phyloP scores from a whole-genome alignment of 805 yeast species.

The Wickerhamiella galacta region DNA sequence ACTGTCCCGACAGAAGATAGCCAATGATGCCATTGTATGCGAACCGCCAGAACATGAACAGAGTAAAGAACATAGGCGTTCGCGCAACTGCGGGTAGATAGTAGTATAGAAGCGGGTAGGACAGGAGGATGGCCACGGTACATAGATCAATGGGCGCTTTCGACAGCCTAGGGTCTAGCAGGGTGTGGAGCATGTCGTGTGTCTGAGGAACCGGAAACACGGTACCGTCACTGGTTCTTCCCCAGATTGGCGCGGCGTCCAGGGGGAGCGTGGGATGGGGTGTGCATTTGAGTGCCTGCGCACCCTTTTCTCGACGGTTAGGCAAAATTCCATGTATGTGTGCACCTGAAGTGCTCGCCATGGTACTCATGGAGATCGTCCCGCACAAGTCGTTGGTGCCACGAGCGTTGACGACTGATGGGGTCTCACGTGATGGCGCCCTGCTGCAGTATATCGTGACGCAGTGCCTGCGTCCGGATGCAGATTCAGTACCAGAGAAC shows the following conservation, averaged over 20 bases:
- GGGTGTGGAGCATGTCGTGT: slow-evolving; percentile 67
- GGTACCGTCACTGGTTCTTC: slow-evolving; percentile 8
- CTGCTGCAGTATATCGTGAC: too few species aligned
- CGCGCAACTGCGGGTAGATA: slow-evolving; percentile 17
- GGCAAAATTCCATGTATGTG: too few species aligned
- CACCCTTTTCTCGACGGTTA: too few species aligned
- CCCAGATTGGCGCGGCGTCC: slow-evolving; percentile 2
- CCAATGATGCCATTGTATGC: slow-evolving; percentile 75
- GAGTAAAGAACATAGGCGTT: slow-evolving; percentile 29
- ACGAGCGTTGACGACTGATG: too few species aligned
- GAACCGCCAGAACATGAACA: slow-evolving; percentile 60
- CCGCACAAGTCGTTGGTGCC: too few species aligned
- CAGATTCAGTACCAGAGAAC: too few species aligned
- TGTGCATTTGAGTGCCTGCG: too few species aligned
- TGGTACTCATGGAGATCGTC: too few species aligned
- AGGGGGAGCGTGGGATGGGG: too few species aligned
- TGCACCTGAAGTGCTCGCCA: too few species aligned
- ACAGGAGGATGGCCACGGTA: slow-evolving; percentile 32
- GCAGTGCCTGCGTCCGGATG: too few species aligned
- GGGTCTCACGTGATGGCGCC: too few species aligned
- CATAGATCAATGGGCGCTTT: slow-evolving; percentile 51
- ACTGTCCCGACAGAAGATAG: slow-evolving; percentile 44
- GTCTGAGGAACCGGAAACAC: slow-evolving; percentile 37
- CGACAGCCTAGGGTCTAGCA: slow-evolving; percentile 57
- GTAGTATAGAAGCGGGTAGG: slow-evolving; percentile 19